Percentiles rank a stretch among this genome's conserved stretches.
Evolutionary conservation across 805 yeast genomes (phyloP).

Genomic region (Zygoascus flipseniorum): DNA sequence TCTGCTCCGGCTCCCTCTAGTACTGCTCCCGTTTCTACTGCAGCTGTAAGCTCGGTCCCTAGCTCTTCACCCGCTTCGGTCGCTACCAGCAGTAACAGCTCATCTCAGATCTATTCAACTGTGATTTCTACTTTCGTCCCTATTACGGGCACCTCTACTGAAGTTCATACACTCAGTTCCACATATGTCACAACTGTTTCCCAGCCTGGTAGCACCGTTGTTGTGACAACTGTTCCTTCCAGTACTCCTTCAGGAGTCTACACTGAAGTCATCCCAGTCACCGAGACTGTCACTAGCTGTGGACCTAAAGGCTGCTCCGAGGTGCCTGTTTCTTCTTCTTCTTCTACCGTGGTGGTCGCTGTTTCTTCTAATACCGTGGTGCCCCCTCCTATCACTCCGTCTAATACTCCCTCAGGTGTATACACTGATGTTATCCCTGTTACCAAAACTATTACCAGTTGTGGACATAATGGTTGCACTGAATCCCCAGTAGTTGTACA

Average conservation of each 20-base stretch:
- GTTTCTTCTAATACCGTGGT: neutral
- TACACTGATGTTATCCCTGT: neutral
- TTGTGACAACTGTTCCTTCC: neutral
- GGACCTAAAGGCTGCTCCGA: neutral
- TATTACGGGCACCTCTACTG: neutral
- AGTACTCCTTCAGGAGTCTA: neutral
- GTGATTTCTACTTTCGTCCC: neutral
- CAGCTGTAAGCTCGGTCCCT: neutral
- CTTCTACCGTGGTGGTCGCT: neutral
- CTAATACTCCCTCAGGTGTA: no score
- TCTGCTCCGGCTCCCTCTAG: neutral
- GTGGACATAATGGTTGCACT: neutral
- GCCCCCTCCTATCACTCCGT: no score
- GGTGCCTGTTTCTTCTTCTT: neutral
- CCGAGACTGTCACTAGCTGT: slow-evolving; percentile 1
- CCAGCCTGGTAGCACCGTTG: neutral
- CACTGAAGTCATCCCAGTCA: neutral
- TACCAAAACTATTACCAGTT: slow-evolving; percentile 1
- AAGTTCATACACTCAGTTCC: neutral
- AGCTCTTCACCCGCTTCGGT: neutral
- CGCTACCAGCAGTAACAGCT: neutral
- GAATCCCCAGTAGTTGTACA: neutral
- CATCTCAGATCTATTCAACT: neutral
- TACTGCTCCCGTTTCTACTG: neutral
- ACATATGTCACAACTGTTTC: neutral